Evolutionary conservation across 352 stramenopile species (phyloP).

Genomic region (Phytopythium kandeliae): DNA sequence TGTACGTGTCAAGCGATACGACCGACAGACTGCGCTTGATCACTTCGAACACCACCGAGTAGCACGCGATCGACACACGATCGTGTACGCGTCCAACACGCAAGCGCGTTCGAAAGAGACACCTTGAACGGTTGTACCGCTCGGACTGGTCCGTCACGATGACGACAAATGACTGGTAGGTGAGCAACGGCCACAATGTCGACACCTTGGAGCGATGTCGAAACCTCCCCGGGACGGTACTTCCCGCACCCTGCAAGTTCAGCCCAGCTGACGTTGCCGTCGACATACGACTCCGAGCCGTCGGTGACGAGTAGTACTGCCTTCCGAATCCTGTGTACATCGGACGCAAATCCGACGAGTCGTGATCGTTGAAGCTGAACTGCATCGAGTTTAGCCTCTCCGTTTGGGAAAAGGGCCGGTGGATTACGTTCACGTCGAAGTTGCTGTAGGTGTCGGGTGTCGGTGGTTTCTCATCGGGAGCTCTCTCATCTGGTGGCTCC

Average conservation of each 20-base stretch:
- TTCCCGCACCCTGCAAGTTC: constrained; percentile 31
- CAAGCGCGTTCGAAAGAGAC: constrained; percentile 56
- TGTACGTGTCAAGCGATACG: constrained; percentile 86
- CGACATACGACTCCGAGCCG: constrained; percentile 59
- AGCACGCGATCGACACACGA: constrained; percentile 55
- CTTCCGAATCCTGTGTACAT: constrained; percentile 69
- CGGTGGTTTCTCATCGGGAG: constrained; percentile 17
- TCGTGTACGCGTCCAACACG: constrained; percentile 75
- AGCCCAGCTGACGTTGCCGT: constrained; percentile 56
- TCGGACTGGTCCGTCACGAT: constrained; percentile 44
- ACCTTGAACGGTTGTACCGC: constrained; percentile 29
- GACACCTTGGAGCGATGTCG: constrained; percentile 40
- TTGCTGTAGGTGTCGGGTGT: constrained; percentile 12
- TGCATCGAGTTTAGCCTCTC: constrained; percentile 65
- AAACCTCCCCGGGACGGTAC: constrained; percentile 4
- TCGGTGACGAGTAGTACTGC: constrained; percentile 35
- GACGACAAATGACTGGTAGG: constrained; percentile 66
- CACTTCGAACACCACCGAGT: constrained; percentile 83
- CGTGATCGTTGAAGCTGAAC: constrained; percentile 48
- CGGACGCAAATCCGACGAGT: constrained; percentile 41
- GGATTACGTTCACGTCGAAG: constrained; percentile 26
- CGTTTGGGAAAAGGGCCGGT: constrained; percentile 26
- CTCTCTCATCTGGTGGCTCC: constrained; percentile 25
- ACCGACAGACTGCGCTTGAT: constrained; percentile 87
- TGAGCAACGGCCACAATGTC: constrained; percentile 52